Conservation (phyloP, 257 asterid species). For the Schizonepeta tenuifolia region DNA sequence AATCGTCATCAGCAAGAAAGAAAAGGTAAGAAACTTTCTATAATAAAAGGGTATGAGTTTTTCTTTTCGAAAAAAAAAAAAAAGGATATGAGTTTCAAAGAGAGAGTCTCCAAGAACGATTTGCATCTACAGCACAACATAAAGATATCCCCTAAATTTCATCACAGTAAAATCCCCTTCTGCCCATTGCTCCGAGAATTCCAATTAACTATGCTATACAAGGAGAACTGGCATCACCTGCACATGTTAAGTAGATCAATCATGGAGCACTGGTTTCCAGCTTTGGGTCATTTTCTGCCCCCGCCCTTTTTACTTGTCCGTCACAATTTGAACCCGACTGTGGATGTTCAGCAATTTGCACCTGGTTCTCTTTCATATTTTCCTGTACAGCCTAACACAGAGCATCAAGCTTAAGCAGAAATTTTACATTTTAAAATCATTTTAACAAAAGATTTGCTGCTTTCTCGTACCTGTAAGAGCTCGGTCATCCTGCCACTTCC, state of each 20-base stretch:
- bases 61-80: neutral
- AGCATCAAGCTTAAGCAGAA: constrained; percentile 25
- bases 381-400: constrained; percentile 79
- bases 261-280: constrained; percentile 35
- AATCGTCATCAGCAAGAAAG: neutral
- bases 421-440: neutral
- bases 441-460: neutral
- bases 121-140: constrained; percentile 18
- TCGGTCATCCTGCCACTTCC: constrained; percentile 91
- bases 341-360: constrained; percentile 40
- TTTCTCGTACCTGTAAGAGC: constrained; percentile 70
- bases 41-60: neutral
- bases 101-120: constrained; percentile 13
- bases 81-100: constrained; percentile 6
- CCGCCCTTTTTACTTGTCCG: constrained; percentile 24
- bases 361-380: constrained; percentile 56
- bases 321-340: constrained; percentile 33
- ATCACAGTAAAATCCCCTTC: constrained; percentile 9
- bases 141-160: constrained; percentile 22
- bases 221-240: constrained; percentile 16
- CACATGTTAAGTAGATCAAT: constrained; percentile 1
- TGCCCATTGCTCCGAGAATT: constrained; percentile 18
- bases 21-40: neutral
- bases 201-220: constrained; percentile 24
- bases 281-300: constrained; percentile 29